Evolutionary conservation across 2,329 filamentous ascomycete genomes (phyloP).

Genomic region (Epichloe bromicola): DNA sequence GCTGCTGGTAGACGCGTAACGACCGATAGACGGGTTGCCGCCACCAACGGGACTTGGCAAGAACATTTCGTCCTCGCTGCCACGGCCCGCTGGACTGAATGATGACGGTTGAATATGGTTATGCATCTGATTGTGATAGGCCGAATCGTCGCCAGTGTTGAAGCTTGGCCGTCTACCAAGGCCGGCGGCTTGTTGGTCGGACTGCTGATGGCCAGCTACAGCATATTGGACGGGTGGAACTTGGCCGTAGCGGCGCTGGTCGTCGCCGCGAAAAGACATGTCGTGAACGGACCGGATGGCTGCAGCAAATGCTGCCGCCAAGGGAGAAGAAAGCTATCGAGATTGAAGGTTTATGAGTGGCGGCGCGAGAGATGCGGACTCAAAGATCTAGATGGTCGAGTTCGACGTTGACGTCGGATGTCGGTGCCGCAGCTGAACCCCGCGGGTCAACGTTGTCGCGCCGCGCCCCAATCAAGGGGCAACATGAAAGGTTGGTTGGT

Average conservation of each 20-base stretch:
- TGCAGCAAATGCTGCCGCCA: slow-evolving; percentile 1
- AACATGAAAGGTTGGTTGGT: not conserved
- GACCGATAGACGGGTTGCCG: slow-evolving; percentile 12
- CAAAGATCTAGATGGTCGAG: not conserved
- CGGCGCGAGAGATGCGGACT: not conserved
- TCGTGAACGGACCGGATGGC: slow-evolving; percentile 2
- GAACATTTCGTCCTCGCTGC: slow-evolving; percentile 49
- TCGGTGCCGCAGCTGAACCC: slow-evolving; percentile 6
- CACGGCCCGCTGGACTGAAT: slow-evolving; percentile 1
- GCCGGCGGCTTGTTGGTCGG: slow-evolving; percentile 7
- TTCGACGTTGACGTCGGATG: not conserved
- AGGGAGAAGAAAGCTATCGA: not conserved
- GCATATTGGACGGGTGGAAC: slow-evolving; percentile 53
- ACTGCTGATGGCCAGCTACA: slow-evolving; percentile 25
- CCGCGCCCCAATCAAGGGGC: not conserved
- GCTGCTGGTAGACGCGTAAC: slow-evolving; percentile 30
- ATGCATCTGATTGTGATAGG: slow-evolving; percentile 32
- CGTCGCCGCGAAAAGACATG: slow-evolving; percentile 54
- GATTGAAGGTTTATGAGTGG: not conserved
- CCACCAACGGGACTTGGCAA: slow-evolving; percentile 32
- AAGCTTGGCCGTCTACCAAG: slow-evolving; percentile 53
- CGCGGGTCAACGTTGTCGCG: slow-evolving; percentile 11
- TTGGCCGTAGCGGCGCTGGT: slow-evolving; percentile 52
- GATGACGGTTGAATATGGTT: slow-evolving; percentile 11
- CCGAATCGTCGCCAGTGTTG: slow-evolving; percentile 60